Evolutionary conservation across 371 early-diverging fungal genomes (phyloP).

Genomic region (Neoconidiobolus thromboides): DNA sequence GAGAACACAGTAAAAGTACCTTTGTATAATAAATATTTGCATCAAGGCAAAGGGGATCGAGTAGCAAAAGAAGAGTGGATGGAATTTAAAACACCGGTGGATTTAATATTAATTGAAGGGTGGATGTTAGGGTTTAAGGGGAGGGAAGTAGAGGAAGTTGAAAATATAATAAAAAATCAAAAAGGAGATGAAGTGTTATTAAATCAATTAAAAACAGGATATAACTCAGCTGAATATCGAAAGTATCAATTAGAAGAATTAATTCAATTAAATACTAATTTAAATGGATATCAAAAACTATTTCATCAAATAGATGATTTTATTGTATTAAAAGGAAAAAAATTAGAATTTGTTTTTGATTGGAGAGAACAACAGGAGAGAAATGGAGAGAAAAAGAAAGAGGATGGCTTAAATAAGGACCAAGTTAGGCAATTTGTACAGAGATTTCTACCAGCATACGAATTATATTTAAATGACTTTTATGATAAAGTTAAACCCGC

Average conservation of each 20-base stretch:
- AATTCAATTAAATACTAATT: conserved; percentile 23
- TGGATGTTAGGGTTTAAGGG: conserved; percentile 81
- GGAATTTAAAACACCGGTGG: conserved; percentile 25
- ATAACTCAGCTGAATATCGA: background rate
- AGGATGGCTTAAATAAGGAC: conserved; percentile 32
- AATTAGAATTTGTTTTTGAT: conserved; percentile 40
- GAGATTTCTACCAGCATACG: conserved; percentile 80
- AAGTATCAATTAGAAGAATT: conserved; percentile 21
- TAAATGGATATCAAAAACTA: conserved; percentile 27
- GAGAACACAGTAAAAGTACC: conserved; percentile 29
- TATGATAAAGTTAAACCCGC: too few species aligned
- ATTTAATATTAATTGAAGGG: conserved; percentile 81
- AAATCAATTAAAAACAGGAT: too few species aligned
- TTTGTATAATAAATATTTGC: conserved; percentile 53
- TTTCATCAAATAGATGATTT: conserved; percentile 55
- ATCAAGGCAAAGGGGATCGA: conserved; percentile 68
- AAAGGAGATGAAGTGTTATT: too few species aligned
- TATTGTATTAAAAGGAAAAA: conserved; percentile 40
- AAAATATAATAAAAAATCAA: too few species aligned
- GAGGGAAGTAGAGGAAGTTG: conserved; percentile 10
- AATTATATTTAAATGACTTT: conserved; percentile 28
- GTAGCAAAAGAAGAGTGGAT: conserved; percentile 32
- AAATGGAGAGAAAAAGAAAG: conserved; percentile 2
- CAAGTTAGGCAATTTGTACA: conserved; percentile 67
- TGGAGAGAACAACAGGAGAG: conserved; percentile 81